Evolutionary conservation across 169 alveolate species (phyloP), one percentile per base, ranked within the genome.

Genomic region (Plasmodium knowlesi): DNA sequence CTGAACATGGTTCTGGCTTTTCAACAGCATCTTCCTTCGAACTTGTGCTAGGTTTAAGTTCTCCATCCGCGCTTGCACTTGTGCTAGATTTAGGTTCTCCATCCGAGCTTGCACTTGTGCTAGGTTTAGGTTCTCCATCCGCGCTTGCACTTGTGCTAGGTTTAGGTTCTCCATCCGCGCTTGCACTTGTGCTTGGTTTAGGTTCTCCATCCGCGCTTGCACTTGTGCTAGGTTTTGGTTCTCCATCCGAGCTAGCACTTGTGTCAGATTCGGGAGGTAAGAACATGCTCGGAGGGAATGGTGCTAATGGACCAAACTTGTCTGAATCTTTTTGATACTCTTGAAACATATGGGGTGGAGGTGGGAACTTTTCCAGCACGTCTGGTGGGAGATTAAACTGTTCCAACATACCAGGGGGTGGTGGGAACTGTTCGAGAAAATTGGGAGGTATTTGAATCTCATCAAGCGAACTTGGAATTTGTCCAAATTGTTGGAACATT

Each of bases 401-500:
- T n/a, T 32, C 19, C 25, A 37, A 41, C 28, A 78, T 28, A 16
- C 22, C 32, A 19, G 84, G 84, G 30, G 22, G 43, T 1, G 43
- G 70, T 37, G 43, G 32, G 41, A 78, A 34, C 43, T 78, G 84
- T 28, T 78, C 72, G 39, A 34, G 71, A 2, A 78, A 34, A 78
- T 32, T 39, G 54, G 70, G 39, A 14, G 70, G 67, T 0, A 46
- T 4, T n/a, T 37, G 84, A 6, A 79, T 41, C 32, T 37, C 12
- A 22, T n/a, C 73, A 79, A 25, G 84, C 32, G 41, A 6, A 79
- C 14, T 22, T 12, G 84, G 84, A 30, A 12, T n/a, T 79, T 10
- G 84, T 14, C 46, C 71, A 14, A 37, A 79, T 41, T 79, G 84
- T 41, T 34, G 70, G 54, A 39, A 79, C 70, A 79, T 79, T 8